Evolutionary conservation across 768 basidiomycete species (phyloP).

Genomic region (Termitomyces sp.): DNA sequence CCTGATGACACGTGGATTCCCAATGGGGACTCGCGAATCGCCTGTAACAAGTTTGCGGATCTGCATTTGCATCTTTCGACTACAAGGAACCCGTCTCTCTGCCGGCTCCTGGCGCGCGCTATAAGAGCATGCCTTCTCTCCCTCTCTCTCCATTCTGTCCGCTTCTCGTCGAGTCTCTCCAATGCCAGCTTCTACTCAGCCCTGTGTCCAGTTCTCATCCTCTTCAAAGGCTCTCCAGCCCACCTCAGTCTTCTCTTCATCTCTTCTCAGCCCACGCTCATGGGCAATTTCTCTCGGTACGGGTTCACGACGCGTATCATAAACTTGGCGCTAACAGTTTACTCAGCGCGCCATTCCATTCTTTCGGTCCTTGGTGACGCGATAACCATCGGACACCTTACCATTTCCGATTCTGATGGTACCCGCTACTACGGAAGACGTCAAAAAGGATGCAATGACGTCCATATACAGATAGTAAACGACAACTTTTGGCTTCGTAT

Average conservation of each 20-base stretch:
- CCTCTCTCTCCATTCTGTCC: conserved; percentile 25
- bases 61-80: conserved; percentile 22
- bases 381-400: conserved; percentile 56
- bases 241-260: conserved; percentile 40
- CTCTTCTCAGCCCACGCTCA: conserved; percentile 42
- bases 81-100: conserved; percentile 27
- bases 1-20: conserved; percentile 13
- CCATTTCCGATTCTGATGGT: conserved; percentile 59
- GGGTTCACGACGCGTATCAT: conserved; percentile 8
- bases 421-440: conserved; percentile 55
- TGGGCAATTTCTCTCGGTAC: conserved; percentile 51
- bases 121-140: conserved; percentile 22
- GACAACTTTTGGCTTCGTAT: conserved; percentile 69
- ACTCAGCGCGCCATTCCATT: conserved; percentile 56
- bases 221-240: conserved; percentile 41
- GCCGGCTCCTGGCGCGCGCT: conserved; percentile 17
- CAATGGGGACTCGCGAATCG: conserved; percentile 18
- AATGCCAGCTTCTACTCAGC: conserved; percentile 36
- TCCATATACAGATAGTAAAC: conserved; percentile 52
- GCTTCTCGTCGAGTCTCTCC: conserved; percentile 10
- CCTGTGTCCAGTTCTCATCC: conserved; percentile 41
- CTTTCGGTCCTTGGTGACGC: conserved; percentile 55
- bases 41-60: conserved; percentile 32
- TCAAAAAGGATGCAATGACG: conserved; percentile 58
- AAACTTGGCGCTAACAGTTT: conserved; percentile 6